phyloP scores from a whole-genome alignment of 2,329 filamentous ascomycete species.

The Leptographium flavum region DNA sequence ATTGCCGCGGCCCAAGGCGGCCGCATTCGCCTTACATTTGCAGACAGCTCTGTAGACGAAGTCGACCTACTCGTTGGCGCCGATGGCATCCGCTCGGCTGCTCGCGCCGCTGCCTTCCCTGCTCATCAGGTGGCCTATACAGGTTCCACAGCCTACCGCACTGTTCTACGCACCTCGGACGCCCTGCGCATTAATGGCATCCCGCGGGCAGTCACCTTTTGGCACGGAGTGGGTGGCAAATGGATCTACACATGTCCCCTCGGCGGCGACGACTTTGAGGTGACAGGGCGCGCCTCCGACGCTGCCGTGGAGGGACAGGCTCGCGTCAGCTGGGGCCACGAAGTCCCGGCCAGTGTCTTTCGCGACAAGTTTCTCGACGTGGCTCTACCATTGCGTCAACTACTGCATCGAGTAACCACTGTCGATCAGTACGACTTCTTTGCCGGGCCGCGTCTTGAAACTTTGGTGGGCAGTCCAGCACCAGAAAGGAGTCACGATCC shows the following conservation, averaged over 20 bases:
- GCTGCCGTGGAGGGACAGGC: slow-evolving; percentile 8
- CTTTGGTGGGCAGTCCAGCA: slow-evolving; percentile 1
- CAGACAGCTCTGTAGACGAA: slow-evolving; percentile 24
- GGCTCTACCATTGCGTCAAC: slow-evolving; percentile 15
- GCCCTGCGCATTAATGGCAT: slow-evolving; percentile 3
- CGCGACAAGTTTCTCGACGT: slow-evolving; percentile 15
- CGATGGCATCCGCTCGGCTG: slow-evolving; percentile 32
- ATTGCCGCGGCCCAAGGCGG: slow-evolving; percentile 25
- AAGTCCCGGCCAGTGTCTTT: slow-evolving; percentile 7
- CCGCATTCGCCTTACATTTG: slow-evolving; percentile 25
- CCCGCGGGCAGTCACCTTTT: slow-evolving; percentile 2
- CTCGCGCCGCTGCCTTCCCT: slow-evolving; percentile 1
- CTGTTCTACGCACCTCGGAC: background rate
- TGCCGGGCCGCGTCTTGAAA: slow-evolving; percentile 3
- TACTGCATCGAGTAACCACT: slow-evolving; percentile 12
- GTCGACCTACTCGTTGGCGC: slow-evolving; percentile 35
- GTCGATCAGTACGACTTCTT: slow-evolving; percentile 5
- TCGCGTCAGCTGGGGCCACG: slow-evolving; percentile 16
- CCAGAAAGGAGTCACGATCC: background rate
- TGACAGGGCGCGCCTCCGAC: slow-evolving; percentile 2
- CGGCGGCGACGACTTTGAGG: slow-evolving; percentile 17
- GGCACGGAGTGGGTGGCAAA: slow-evolving; percentile 8
- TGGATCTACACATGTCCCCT: slow-evolving; percentile 20
- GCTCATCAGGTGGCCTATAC: background rate
- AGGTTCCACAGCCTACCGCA: slow-evolving; percentile 1